Conservation (phyloP, 2,329 filamentous ascomycete species). For the Lojkania enalia region DNA sequence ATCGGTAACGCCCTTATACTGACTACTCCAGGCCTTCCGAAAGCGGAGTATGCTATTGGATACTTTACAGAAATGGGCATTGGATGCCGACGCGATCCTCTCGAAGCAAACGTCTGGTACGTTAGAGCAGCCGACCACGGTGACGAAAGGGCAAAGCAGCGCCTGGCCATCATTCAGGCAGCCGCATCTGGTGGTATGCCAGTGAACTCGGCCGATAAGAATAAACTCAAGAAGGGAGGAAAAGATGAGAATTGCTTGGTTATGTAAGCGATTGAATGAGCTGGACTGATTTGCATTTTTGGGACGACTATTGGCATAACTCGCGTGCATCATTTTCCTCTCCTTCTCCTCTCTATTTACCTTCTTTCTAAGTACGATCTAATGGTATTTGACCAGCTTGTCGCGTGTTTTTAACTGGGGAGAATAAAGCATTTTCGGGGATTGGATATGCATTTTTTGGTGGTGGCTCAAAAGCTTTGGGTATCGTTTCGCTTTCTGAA, state of each 20-base stretch:
- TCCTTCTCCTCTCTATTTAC: constrained; percentile 11
- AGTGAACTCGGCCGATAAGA: constrained; percentile 20
- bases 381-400: background rate
- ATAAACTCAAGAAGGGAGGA: constrained; percentile 37
- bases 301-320: background rate
- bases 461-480: background rate
- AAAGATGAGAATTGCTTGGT: constrained; percentile 46
- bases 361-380: too few relatives aligned
- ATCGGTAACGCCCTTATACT: constrained; percentile 10
- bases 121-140: constrained; percentile 92
- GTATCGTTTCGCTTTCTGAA: background rate
- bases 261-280: constrained; percentile 32
- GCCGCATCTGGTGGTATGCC: constrained; percentile 66
- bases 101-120: constrained; percentile 98
- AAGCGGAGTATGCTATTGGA: constrained; percentile 90
- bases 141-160: constrained; percentile 84
- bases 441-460: background rate
- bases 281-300: constrained; percentile 2
- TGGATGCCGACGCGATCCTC: constrained; percentile 87
- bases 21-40: constrained; percentile 56
- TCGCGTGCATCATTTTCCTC: constrained; percentile 10
- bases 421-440: background rate
- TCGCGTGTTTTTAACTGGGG: background rate
- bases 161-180: constrained; percentile 82
- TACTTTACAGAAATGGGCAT: constrained; percentile 99